Base-by-base conservation (phyloP, 2,329 filamentous ascomycete genomes). In the Sarocladium kiliense region DNA sequence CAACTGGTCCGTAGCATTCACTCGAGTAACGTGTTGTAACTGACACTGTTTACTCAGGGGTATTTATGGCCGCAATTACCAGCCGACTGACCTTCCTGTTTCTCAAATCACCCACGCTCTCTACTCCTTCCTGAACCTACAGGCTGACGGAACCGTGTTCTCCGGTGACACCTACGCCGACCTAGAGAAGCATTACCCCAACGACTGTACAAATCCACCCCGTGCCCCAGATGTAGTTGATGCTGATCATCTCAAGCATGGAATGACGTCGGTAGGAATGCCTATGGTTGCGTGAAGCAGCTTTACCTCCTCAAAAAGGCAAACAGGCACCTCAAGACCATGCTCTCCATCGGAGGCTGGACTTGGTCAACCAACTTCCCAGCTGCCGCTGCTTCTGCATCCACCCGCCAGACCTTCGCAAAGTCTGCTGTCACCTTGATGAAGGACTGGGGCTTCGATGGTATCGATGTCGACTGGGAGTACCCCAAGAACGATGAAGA, bases 331-430 rank as follows among this genome's bases (percentile, higher is more conserved):
- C 69, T 96, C 54, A 95, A 95, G 66, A 78, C 87, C 1, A 75
- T 95, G 21, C 78, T 96, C 3, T 89, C 84, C 49, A 90, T 96
- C 60, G 91, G 91, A 49, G 91, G 91, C 27, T 95, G 88, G 88
- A 91, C 88, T 0, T 94, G 89, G 70, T 91, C 88, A 2, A 74
- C 79, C 61, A 89, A 90, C 68, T 93, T 96, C 66, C 77, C 88
- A 1, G 74, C 75, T 1, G 85, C 86, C 0, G 83, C 86, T 10
- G 83, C 82, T 57, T 87, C 85, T 0, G 77, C 78, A 0, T 70
- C 75, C 2, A 84, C 82, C 16, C 80, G 90, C 16, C 69, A 75
- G 34, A 80, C 62, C 1, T 96, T 96, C 70, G 91, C 90, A 5
- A 71, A 79, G 45, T 82, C 80, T 3, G 83, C 89, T 2, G 86